These are phyloP conservation scores for Colletotrichum sp. DNA, from an alignment of 2,329 filamentous ascomycete species.

Conservation along the genomic window DNA sequence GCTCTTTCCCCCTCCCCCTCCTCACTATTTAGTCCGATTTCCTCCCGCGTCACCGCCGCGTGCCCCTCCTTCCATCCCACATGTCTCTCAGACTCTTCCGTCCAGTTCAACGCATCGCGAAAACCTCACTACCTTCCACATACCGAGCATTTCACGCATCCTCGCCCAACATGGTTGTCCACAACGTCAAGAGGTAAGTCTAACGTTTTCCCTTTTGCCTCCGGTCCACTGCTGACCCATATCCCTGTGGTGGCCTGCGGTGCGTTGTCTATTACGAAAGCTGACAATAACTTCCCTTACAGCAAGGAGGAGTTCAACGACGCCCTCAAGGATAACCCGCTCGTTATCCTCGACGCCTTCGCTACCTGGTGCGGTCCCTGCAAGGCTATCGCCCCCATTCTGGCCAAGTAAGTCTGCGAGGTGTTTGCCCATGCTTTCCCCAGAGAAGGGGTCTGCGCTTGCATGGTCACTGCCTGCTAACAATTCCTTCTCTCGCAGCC, in stretches of 20 bases:
- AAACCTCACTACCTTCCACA: neutral
- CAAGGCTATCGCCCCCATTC: constrained; percentile 83
- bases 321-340: constrained; percentile 45
- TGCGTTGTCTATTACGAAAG: accelerated
- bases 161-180: constrained; percentile 48
- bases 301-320: constrained; percentile 66
- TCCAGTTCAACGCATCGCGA: constrained; percentile 16
- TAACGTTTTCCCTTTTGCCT: too few relatives aligned
- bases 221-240: neutral
- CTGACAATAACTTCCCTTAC: neutral
- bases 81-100: constrained; percentile 15
- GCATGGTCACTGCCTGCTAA: too few relatives aligned
- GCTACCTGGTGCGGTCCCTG: constrained; percentile 95
- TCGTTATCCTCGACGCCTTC: constrained; percentile 73
- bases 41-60: neutral
- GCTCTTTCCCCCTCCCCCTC: neutral
- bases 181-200: constrained; percentile 43
- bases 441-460: too few relatives aligned
- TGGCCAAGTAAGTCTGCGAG: constrained; percentile 62
- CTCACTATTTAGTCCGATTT: constrained; percentile 11
- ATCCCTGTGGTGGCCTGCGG: accelerated
- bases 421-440: too few relatives aligned
- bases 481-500: neutral
- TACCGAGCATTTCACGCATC: constrained; percentile 39
- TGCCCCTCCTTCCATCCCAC: neutral